phyloP scores from a whole-genome alignment of 2,329 filamentous ascomycete genomes.

The Hypoxylon sp. region DNA sequence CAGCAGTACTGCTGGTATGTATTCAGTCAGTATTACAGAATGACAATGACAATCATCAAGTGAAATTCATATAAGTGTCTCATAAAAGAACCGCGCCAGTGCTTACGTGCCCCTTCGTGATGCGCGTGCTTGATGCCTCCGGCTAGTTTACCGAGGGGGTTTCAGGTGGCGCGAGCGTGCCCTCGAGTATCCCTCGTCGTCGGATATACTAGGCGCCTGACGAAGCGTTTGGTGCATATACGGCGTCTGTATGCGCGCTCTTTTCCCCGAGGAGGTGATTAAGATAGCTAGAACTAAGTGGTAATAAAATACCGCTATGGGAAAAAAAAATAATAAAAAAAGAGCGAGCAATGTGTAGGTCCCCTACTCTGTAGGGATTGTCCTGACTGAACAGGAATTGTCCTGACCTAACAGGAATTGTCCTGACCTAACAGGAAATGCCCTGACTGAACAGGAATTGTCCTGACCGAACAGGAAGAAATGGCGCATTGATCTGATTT shows the following conservation, averaged over 20 bases:
- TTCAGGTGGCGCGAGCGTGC: slow-evolving; percentile 63
- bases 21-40: background rate
- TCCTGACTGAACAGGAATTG: too few species aligned
- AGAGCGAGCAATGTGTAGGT: slow-evolving; percentile 1
- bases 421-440: slow-evolving; percentile 1
- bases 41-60: background rate
- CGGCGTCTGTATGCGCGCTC: slow-evolving; percentile 61
- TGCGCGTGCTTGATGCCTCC: slow-evolving; percentile 77
- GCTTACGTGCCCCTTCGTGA: slow-evolving; percentile 80
- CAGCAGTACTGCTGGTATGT: too few species aligned
- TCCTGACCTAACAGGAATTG: background rate
- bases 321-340: background rate
- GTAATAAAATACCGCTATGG: too few species aligned
- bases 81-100: slow-evolving; percentile 72
- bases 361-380: too few species aligned
- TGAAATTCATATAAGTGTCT: background rate
- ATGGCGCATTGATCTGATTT: too few species aligned
- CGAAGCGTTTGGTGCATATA: slow-evolving; percentile 78
- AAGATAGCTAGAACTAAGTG: too few species aligned
- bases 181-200: slow-evolving; percentile 68
- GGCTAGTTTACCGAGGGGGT: slow-evolving; percentile 62
- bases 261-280: background rate
- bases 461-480: background rate
- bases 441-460: background rate
- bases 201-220: slow-evolving; percentile 64